Evolutionary conservation across 2,329 filamentous ascomycete genomes (phyloP).

Genomic region (Fusarium xyrophilum): DNA sequence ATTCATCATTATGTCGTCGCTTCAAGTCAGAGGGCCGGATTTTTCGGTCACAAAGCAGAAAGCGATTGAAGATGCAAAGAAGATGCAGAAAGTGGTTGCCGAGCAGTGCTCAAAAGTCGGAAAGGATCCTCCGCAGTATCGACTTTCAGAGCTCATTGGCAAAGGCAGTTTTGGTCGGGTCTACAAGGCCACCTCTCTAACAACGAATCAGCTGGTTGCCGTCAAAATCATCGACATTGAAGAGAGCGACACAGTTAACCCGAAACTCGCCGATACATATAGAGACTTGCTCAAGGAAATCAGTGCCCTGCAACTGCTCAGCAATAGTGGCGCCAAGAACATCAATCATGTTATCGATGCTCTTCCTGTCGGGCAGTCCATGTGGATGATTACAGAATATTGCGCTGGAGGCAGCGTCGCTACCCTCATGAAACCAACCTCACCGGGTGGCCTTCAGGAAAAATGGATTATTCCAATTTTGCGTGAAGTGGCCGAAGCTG

Average conservation of each 20-base stretch:
- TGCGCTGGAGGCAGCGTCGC: slow-evolving; percentile 84
- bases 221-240: slow-evolving; percentile 88
- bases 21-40: slow-evolving; percentile 53
- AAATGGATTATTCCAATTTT: slow-evolving; percentile 74
- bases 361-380: slow-evolving; percentile 75
- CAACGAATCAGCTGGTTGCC: slow-evolving; percentile 65
- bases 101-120: slow-evolving; percentile 67
- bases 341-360: slow-evolving; percentile 84
- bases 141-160: slow-evolving; percentile 75
- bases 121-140: slow-evolving; percentile 68
- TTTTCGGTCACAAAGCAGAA: slow-evolving; percentile 61
- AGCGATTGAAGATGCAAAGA: slow-evolving; percentile 72
- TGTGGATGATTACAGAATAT: slow-evolving; percentile 91
- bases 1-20: slow-evolving; percentile 48
- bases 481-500: slow-evolving; percentile 69
- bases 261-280: slow-evolving; percentile 70
- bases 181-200: slow-evolving; percentile 66
- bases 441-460: slow-evolving; percentile 70
- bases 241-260: slow-evolving; percentile 72
- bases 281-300: slow-evolving; percentile 74
- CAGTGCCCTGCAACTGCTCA: slow-evolving; percentile 73
- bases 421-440: slow-evolving; percentile 73
- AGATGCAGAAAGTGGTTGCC: slow-evolving; percentile 70
- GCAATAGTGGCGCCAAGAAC: slow-evolving; percentile 76
- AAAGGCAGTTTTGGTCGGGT: slow-evolving; percentile 78